These are phyloP conservation scores for Lojkania enalia DNA, from an alignment of 2,329 filamentous ascomycete species.

Conservation along the genomic window DNA sequence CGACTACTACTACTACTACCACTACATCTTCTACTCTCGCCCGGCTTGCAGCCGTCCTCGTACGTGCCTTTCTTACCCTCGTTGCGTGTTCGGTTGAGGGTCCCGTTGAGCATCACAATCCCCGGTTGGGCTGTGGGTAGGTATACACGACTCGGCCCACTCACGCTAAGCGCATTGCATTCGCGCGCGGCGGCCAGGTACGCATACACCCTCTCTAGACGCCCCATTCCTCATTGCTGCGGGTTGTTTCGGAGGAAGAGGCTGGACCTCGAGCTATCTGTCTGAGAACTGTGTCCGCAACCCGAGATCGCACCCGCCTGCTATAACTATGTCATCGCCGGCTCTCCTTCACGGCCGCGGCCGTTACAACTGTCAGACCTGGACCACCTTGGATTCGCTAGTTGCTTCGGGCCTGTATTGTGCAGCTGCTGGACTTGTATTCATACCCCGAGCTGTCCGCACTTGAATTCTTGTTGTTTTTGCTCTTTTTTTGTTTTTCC, in stretches of 20 bases:
- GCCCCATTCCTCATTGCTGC: slow-evolving; percentile 9
- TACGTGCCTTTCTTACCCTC: too few relatives aligned
- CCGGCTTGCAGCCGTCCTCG: too few relatives aligned
- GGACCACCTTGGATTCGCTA: slow-evolving; percentile 9
- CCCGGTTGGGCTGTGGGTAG: too few relatives aligned
- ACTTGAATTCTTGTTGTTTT: slow-evolving; percentile 6
- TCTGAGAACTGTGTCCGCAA: slow-evolving; percentile 6
- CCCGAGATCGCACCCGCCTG: background rate
- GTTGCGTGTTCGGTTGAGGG: too few relatives aligned
- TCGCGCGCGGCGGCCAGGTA: too few relatives aligned
- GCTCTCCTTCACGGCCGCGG: slow-evolving; percentile 19
- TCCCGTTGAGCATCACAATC: too few relatives aligned
- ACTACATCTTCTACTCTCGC: too few relatives aligned
- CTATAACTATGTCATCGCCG: slow-evolving; percentile 9
- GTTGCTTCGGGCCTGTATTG: slow-evolving; percentile 1
- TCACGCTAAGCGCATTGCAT: too few relatives aligned
- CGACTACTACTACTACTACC: too few relatives aligned
- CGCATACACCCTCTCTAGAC: slow-evolving; percentile 4
- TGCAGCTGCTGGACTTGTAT: slow-evolving; percentile 2
- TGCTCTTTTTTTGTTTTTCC: slow-evolving; percentile 6
- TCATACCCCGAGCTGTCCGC: slow-evolving; percentile 14
- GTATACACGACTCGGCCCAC: too few relatives aligned
- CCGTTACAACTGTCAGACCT: slow-evolving; percentile 5
- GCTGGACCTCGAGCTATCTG: slow-evolving; percentile 5
- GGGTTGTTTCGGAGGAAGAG: slow-evolving; percentile 16